A percentile compares a stretch with the other conserved stretches of the same genome.
phyloP scores from a whole-genome alignment of 768 basidiomycete genomes.

The Podaxis sp. region DNA sequence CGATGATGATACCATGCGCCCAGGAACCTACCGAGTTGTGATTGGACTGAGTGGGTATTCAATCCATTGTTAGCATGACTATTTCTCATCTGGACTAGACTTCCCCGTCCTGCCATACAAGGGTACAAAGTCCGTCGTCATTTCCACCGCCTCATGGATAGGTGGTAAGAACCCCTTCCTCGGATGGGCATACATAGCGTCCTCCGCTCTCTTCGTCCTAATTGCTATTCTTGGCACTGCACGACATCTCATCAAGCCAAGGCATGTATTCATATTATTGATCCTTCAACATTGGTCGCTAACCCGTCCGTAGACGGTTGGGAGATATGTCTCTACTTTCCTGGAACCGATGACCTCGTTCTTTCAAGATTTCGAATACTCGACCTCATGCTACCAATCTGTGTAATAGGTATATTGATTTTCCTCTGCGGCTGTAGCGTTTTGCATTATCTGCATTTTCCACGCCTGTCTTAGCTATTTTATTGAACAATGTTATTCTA shows the following conservation, averaged over 20 bases:
- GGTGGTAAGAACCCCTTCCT: slow-evolving; percentile 98
- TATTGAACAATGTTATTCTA: slow-evolving; percentile 5
- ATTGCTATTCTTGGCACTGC: slow-evolving; percentile 87
- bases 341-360: slow-evolving; percentile 62
- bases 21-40: slow-evolving; percentile 72
- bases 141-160: slow-evolving; percentile 97
- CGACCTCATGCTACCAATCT: slow-evolving; percentile 18
- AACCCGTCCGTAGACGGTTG: slow-evolving; percentile 49
- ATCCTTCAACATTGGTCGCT: slow-evolving; percentile 2
- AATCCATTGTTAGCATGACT: slow-evolving; percentile 3
- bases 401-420: slow-evolving; percentile 19
- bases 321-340: slow-evolving; percentile 86
- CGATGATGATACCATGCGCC: slow-evolving; percentile 64
- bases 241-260: slow-evolving; percentile 88
- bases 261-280: slow-evolving; percentile 38
- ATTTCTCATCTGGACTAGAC: slow-evolving; percentile 43
- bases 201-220: slow-evolving; percentile 81
- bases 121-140: slow-evolving; percentile 95
- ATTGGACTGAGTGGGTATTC: slow-evolving; percentile 74
- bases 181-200: slow-evolving; percentile 95
- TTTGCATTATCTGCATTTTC: not conserved
- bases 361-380: slow-evolving; percentile 4
- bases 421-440: not conserved
- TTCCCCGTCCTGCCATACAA: slow-evolving; percentile 89
- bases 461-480: not conserved